Conservation (phyloP, 768 basidiomycete genomes). For the Coprinopsis strossmayeri region DNA sequence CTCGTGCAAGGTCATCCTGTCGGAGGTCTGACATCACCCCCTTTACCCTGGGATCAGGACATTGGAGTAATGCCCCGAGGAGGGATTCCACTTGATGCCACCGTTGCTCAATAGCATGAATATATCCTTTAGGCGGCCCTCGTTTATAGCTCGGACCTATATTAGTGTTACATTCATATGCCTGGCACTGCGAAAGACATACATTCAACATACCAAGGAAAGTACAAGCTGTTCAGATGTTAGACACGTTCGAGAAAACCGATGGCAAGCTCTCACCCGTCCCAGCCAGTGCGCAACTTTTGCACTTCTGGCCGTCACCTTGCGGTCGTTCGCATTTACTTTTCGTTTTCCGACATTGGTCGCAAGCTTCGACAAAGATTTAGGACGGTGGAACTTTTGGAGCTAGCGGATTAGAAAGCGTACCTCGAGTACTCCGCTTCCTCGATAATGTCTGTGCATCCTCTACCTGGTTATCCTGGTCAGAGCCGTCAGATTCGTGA, state of each 20-base stretch:
- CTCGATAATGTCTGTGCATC: conserved; percentile 37
- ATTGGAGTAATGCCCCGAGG: conserved; percentile 75
- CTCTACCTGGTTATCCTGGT: conserved; percentile 38
- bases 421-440: conserved; percentile 64
- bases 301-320: conserved; percentile 46
- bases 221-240: conserved; percentile 46
- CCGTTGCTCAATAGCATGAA: conserved; percentile 86
- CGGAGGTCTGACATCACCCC: conserved; percentile 55
- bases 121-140: conserved; percentile 86
- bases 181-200: not conserved
- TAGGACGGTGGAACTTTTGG: conserved; percentile 7
- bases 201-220: conserved; percentile 42
- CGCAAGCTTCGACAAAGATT: conserved; percentile 51
- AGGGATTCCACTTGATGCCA: conserved; percentile 91
- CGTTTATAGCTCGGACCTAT: conserved; percentile 75
- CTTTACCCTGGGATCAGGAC: conserved; percentile 59
- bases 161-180: conserved; percentile 3
- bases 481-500: conserved; percentile 56
- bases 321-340: conserved; percentile 70
- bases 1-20: conserved; percentile 69
- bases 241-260: conserved; percentile 15
- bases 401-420: not conserved
- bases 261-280: conserved; percentile 34
- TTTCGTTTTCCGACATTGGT: conserved; percentile 84
- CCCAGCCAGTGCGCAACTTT: conserved; percentile 53